Conservation (phyloP, 2,329 filamentous ascomycete genomes). For the Fusarium secorum region DNA sequence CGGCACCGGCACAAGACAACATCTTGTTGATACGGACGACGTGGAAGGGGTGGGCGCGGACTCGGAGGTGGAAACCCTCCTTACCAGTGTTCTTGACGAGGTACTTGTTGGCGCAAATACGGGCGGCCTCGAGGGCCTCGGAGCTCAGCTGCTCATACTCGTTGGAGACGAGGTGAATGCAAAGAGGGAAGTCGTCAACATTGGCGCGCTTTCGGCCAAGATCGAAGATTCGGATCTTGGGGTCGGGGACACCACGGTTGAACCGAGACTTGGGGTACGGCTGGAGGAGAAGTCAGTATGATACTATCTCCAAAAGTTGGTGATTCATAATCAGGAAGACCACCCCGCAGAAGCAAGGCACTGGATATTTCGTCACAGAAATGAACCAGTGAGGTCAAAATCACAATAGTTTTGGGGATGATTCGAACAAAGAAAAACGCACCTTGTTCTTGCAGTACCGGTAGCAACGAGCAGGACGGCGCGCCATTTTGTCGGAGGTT, state of each 20-base stretch:
- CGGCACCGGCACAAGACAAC: slow-evolving; percentile 99
- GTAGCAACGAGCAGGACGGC: slow-evolving; percentile 99
- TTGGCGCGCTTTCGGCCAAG: slow-evolving; percentile 97
- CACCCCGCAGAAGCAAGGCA: not conserved
- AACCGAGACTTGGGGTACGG: slow-evolving; percentile 99
- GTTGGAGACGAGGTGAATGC: slow-evolving; percentile 99
- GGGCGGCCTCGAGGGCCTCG: slow-evolving; percentile 98
- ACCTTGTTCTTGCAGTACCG: slow-evolving; percentile 99
- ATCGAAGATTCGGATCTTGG: slow-evolving; percentile 96
- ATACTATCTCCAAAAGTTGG: not conserved
- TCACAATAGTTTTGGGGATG: slow-evolving; percentile 16
- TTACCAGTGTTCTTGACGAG: slow-evolving; percentile 76
- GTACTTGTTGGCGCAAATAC: slow-evolving; percentile 99
- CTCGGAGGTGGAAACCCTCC: slow-evolving; percentile 77
- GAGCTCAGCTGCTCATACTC: slow-evolving; percentile 99
- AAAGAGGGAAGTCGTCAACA: slow-evolving; percentile 99
- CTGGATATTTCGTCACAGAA: slow-evolving; percentile 20
- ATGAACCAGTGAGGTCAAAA: slow-evolving; percentile 5
- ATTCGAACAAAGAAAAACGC: slow-evolving; percentile 51
- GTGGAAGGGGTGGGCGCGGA: slow-evolving; percentile 98
- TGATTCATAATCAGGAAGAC: slow-evolving; percentile 3
- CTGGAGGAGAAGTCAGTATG: slow-evolving; percentile 53
- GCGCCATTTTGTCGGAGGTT: slow-evolving; percentile 91
- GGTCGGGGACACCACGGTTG: slow-evolving; percentile 97
- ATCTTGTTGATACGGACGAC: slow-evolving; percentile 99